These are phyloP conservation scores for Allium cepa DNA, from an alignment of 106 monocot species.

Conservation along the genomic window DNA sequence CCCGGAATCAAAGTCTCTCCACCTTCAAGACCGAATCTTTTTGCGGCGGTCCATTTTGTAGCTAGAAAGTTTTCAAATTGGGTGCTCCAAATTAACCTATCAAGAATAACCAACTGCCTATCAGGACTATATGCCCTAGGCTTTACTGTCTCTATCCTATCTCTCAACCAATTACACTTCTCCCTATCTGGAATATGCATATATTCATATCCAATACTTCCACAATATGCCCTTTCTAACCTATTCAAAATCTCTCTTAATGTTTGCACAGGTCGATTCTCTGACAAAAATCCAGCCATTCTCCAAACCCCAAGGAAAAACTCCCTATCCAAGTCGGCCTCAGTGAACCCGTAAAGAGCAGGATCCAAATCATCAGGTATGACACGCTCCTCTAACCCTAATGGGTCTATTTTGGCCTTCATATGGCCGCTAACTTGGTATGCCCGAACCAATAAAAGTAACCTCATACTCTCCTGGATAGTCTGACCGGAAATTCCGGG, in stretches of 20 bases:
- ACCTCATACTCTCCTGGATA: slow-evolving; percentile 89
- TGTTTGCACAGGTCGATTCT: slow-evolving; percentile 87
- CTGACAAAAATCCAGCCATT: slow-evolving; percentile 85
- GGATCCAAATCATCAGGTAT: slow-evolving; percentile 59
- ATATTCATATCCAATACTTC: slow-evolving; percentile 85
- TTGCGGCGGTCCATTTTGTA: slow-evolving; percentile 76
- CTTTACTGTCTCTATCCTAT: slow-evolving; percentile 72
- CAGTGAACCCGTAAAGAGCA: slow-evolving; percentile 64
- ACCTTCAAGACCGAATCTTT: slow-evolving; percentile 92
- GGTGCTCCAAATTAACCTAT: slow-evolving; percentile 91
- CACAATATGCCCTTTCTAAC: slow-evolving; percentile 89
- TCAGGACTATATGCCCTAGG: slow-evolving; percentile 41
- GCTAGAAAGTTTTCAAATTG: slow-evolving; percentile 87
- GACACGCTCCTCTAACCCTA: slow-evolving; percentile 52
- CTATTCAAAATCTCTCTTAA: slow-evolving; percentile 57
- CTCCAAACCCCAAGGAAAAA: slow-evolving; percentile 95
- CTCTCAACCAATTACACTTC: slow-evolving; percentile 94
- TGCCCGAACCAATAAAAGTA: slow-evolving; percentile 72
- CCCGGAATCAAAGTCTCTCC: slow-evolving; percentile 87
- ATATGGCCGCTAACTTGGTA: slow-evolving; percentile 93
- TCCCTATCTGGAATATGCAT: slow-evolving; percentile 91
- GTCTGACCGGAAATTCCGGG: slow-evolving; percentile 89
- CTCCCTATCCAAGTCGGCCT: slow-evolving; percentile 77
- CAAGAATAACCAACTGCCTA: slow-evolving; percentile 67
- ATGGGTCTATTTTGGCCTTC: slow-evolving; percentile 81